Conservation (phyloP, 805 yeast species). For the Myxozyma geophila region DNA sequence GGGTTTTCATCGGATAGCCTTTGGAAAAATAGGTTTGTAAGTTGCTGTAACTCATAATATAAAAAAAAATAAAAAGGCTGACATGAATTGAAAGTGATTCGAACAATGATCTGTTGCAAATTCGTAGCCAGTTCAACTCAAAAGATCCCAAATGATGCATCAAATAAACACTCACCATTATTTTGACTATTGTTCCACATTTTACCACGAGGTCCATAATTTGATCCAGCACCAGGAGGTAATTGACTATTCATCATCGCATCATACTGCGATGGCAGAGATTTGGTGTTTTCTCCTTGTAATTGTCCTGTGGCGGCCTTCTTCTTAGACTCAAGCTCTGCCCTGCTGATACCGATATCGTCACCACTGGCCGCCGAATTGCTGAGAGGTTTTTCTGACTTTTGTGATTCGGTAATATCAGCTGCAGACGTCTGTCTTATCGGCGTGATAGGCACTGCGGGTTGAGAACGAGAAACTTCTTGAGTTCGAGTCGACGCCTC, state of each 20-base stretch:
- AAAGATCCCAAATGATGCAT: not conserved
- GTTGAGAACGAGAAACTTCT: not conserved
- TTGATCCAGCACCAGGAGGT: not conserved
- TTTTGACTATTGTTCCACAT: not conserved
- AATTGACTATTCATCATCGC: not conserved
- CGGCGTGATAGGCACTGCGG: not conserved
- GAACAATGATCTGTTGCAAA: not conserved
- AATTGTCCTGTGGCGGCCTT: too few species aligned
- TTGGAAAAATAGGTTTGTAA: conserved; percentile 4
- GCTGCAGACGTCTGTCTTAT: conserved; percentile 3
- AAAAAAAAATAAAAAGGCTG: not conserved
- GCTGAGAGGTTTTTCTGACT: not conserved
- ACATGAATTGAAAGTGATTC: not conserved
- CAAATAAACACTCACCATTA: not conserved
- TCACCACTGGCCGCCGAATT: not conserved
- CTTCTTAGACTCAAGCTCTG: too few species aligned
- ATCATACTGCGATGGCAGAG: not conserved
- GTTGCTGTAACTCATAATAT: not conserved
- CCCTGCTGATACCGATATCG: not conserved
- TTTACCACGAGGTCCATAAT: not conserved
- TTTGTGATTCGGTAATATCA: too few species aligned
- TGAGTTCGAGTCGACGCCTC: conserved; percentile 11
- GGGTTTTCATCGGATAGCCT: conserved; percentile 10
- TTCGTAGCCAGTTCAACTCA: not conserved
- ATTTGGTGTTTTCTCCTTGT: not conserved